Evolutionary conservation across 331 rosid genomes (phyloP).

Genomic region (Erythrophleum ivorense): DNA sequence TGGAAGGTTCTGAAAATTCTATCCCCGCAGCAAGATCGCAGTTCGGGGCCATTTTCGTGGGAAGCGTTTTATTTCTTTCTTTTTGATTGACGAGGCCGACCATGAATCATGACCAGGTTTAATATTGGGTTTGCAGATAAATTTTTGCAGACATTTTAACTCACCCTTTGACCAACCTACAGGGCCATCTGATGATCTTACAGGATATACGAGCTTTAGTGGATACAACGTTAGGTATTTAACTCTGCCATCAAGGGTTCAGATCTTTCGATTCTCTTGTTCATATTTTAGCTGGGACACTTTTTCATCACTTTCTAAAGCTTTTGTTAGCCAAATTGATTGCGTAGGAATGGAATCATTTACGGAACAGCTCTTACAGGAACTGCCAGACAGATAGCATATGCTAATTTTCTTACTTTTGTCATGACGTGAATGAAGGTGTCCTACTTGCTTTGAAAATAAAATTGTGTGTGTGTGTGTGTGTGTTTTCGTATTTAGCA

Average conservation of each 20-base stretch:
- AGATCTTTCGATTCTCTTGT: neutral
- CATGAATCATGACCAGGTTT: neutral
- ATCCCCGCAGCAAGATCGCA: neutral
- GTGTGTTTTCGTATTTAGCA: neutral
- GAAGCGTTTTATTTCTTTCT: neutral
- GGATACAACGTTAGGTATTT: neutral
- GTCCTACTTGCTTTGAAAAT: neutral
- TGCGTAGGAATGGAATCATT: neutral
- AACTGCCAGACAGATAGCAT: neutral
- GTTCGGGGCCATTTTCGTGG: neutral
- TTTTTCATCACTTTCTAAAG: neutral
- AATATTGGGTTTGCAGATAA: neutral
- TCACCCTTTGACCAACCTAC: neutral
- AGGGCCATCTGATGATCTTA: neutral
- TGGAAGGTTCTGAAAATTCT: neutral
- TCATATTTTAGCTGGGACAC: neutral
- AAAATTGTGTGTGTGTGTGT: neutral
- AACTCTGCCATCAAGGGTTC: neutral
- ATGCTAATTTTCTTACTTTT: neutral
- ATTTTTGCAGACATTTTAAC: neutral
- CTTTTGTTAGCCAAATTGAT: neutral
- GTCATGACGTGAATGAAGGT: neutral
- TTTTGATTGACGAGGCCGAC: neutral
- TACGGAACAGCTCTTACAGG: neutral
- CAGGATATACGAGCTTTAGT: neutral